phyloP scores from a whole-genome alignment of 2,329 filamentous ascomycete genomes.

The Diaporthe aspalathi region DNA sequence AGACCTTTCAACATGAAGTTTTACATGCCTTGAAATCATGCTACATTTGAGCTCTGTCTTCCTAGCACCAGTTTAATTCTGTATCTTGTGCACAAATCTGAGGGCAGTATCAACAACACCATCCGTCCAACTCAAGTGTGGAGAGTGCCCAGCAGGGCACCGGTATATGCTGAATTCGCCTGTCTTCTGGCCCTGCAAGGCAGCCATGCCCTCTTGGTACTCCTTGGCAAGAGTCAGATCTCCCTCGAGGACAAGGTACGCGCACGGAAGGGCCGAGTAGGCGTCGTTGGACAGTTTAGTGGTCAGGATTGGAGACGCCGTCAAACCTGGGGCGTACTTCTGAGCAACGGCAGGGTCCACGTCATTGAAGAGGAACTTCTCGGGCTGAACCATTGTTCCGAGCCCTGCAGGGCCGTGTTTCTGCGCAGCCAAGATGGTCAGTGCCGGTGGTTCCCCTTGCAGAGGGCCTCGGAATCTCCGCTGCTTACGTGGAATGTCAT shows the following conservation, averaged over 20 bases:
- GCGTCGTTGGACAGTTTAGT: slow-evolving; percentile 48
- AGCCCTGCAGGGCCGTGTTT: slow-evolving; percentile 28
- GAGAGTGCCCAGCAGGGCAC: slow-evolving; percentile 47
- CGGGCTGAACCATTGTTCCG: slow-evolving; percentile 43
- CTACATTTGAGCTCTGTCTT: too few relatives aligned
- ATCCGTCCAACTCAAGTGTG: slow-evolving; percentile 48
- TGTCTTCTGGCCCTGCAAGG: slow-evolving; percentile 43
- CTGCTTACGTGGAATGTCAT: too few relatives aligned
- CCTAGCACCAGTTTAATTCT: too few relatives aligned
- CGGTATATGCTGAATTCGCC: slow-evolving; percentile 44
- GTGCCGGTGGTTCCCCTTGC: not conserved
- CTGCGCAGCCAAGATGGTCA: not conserved
- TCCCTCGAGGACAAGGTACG: slow-evolving; percentile 47
- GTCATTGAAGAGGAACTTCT: slow-evolving; percentile 47
- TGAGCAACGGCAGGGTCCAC: slow-evolving; percentile 42
- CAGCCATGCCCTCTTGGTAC: slow-evolving; percentile 49
- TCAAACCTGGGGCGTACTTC: slow-evolving; percentile 44
- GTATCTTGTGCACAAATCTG: slow-evolving; percentile 41
- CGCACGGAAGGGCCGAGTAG: slow-evolving; percentile 48
- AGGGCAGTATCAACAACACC: slow-evolving; percentile 43
- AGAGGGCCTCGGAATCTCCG: not conserved
- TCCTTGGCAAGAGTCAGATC: slow-evolving; percentile 47
- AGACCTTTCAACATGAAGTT: too few relatives aligned
- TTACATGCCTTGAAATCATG: too few relatives aligned
- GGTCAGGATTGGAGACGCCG: slow-evolving; percentile 44